Conservation (phyloP, 2,329 filamentous ascomycete species). For the Apiospora rasikravindrae region DNA sequence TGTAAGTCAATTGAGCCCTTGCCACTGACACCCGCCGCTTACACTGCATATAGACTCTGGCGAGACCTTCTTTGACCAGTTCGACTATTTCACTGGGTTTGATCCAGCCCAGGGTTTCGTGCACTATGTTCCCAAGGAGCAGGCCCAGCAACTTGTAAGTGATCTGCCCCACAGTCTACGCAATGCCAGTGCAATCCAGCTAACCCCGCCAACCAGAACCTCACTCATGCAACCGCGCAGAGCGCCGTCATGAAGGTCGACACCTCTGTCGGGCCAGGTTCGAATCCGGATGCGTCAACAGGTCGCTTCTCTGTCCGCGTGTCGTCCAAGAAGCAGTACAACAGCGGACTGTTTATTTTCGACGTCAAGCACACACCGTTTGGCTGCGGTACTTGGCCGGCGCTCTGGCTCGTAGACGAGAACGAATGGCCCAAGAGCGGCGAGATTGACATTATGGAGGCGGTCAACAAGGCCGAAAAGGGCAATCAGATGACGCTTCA, state of each 20-base stretch:
- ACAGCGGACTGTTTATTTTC: constrained; percentile 70
- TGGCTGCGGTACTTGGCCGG: constrained; percentile 69
- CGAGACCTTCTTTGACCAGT: constrained; percentile 58
- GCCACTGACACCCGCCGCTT: not conserved
- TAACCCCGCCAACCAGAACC: constrained; percentile 51
- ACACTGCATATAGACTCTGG: constrained; percentile 48
- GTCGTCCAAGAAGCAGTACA: constrained; percentile 64
- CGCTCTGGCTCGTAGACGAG: constrained; percentile 68
- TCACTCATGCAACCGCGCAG: constrained; percentile 62
- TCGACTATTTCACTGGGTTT: constrained; percentile 56
- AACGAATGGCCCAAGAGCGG: constrained; percentile 67
- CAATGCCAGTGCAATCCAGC: constrained; percentile 18
- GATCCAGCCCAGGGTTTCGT: constrained; percentile 59
- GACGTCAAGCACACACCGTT: constrained; percentile 68
- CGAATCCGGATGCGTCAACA: constrained; percentile 56
- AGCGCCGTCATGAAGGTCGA: constrained; percentile 66
- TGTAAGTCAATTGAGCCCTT: constrained; percentile 44
- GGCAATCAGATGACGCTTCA: constrained; percentile 68
- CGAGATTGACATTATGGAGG: constrained; percentile 69
- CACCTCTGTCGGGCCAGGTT: constrained; percentile 56
- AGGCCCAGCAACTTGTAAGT: constrained; percentile 49
- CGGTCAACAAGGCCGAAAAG: constrained; percentile 56
- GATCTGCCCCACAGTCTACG: not conserved
- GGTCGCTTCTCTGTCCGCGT: constrained; percentile 69
- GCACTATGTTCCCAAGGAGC: constrained; percentile 54